Evolutionary conservation across 768 basidiomycete species (phyloP), one percentile per base, ranked within the genome.

Genomic region (Rubroboletus pulcherrimus): DNA sequence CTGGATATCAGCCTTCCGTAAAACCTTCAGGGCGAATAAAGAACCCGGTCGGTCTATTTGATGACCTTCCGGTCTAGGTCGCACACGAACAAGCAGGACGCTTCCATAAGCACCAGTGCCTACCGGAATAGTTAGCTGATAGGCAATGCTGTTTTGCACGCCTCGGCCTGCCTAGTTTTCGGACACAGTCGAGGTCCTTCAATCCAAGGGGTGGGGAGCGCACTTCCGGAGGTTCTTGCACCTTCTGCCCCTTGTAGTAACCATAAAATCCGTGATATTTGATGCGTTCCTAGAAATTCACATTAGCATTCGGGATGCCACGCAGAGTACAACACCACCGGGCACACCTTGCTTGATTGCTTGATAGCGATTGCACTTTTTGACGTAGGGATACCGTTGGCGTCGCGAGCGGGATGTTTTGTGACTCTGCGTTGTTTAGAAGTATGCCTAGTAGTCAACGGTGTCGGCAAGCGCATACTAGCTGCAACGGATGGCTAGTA

Each of bases 11-110:
- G 68, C 68, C 61, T 78, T 79, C 31, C 60, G 65, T 30, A 77
- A 54, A 0, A 72, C 70, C 58, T 83, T 83, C 51, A 84, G 45
- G 6, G 81, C 82, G 45, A 81, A 79, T 3, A 76, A 34, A n/a
- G 71, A 61, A 24, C 70, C 71, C 2, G 71, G 65, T 4, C 56
- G 66, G 30, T 78, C 77, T n/a, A 72, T 43, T n/a, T 53, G 59
- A 52, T 75, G 71, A 0, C 30, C 21, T 11, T 59, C 59, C 29
- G 69, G 62, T 52, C 62, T 66, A 1, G 70, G 68, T 7, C 73
- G 71, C 31, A 63, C 64, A 19, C 62, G 70, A 19, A 76, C 79
- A 17, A 82, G 67, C 14, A 79, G 60, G 14, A 81, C 81, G 10
- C 68, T 68, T 12, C 75, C 75, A 63, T 72, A 74, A 9, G 65